Evolutionary conservation across 257 asterid species (phyloP).

Genomic region (Gentiana macrophylla): DNA sequence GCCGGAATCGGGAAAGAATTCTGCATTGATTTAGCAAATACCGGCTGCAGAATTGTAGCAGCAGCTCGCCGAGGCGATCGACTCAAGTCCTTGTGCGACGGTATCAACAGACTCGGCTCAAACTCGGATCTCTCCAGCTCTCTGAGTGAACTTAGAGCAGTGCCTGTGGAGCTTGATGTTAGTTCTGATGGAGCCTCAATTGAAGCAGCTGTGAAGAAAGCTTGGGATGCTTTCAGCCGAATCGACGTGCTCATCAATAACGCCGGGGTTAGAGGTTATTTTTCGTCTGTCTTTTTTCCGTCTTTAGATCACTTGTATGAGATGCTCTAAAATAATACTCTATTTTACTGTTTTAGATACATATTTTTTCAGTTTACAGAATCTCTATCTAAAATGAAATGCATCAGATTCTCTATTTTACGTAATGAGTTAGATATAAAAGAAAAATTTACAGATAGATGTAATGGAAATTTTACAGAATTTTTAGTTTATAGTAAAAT

Average conservation of each 20-base stretch:
- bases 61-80: conserved; percentile 41
- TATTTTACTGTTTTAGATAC: too few species aligned
- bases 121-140: too few species aligned
- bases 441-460: too few species aligned
- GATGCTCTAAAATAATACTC: too few species aligned
- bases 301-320: too few species aligned
- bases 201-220: conserved; percentile 27
- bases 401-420: too few species aligned
- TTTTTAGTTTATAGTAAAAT: too few species aligned
- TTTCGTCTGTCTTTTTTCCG: too few species aligned
- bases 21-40: conserved; percentile 30
- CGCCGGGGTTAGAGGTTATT: conserved; percentile 42
- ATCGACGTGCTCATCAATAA: conserved; percentile 45
- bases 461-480: too few species aligned
- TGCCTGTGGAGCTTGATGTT: conserved; percentile 42
- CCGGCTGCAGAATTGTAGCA: conserved; percentile 40
- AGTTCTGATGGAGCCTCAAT: conserved; percentile 20
- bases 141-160: conserved; percentile 12
- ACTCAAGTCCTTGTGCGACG: conserved; percentile 28
- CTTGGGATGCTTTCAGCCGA: conserved; percentile 43
- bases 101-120: conserved; percentile 17
- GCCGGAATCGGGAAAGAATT: conserved; percentile 21
- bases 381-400: too few species aligned
- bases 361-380: too few species aligned
- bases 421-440: too few species aligned